These are phyloP conservation scores for Pholiota microspora DNA, from an alignment of 768 basidiomycete species.

Conservation along the genomic window DNA sequence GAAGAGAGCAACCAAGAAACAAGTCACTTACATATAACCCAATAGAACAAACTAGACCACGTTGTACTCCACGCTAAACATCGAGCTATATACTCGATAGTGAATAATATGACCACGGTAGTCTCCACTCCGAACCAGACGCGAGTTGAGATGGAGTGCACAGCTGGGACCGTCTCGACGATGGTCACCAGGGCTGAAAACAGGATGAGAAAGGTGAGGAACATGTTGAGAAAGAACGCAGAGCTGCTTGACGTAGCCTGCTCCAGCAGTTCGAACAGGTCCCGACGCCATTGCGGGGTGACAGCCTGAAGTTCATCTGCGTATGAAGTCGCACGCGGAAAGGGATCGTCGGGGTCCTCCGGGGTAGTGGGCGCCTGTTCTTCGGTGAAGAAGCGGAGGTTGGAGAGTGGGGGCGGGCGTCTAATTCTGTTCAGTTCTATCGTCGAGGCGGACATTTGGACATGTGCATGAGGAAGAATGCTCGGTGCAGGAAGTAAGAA, in stretches of 20 bases:
- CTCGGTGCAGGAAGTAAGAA: not conserved
- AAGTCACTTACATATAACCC: conserved; percentile 59
- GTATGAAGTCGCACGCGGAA: conserved; percentile 32
- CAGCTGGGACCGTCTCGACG: conserved; percentile 75
- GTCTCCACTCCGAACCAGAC: conserved; percentile 91
- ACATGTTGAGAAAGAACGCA: conserved; percentile 74
- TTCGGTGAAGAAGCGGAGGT: conserved; percentile 30
- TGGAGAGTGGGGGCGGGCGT: not conserved
- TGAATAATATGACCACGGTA: conserved; percentile 79
- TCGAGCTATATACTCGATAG: conserved; percentile 76
- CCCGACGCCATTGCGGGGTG: conserved; percentile 58
- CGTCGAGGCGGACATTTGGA: not conserved
- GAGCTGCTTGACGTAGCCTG: conserved; percentile 72
- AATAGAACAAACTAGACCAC: conserved; percentile 58
- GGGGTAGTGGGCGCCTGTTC: conserved; percentile 31
- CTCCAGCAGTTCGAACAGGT: conserved; percentile 72
- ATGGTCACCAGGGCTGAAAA: conserved; percentile 75
- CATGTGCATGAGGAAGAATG: not conserved
- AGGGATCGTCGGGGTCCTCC: conserved; percentile 35
- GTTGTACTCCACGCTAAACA: conserved; percentile 74
- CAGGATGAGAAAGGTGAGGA: conserved; percentile 69
- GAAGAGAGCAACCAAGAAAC: not conserved
- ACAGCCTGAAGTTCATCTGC: conserved; percentile 36
- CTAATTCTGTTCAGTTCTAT: conserved; percentile 1
- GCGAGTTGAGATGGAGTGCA: conserved; percentile 65